Conservation (phyloP, 2,329 filamentous ascomycete genomes). For the Lithohypha guttulata region DNA sequence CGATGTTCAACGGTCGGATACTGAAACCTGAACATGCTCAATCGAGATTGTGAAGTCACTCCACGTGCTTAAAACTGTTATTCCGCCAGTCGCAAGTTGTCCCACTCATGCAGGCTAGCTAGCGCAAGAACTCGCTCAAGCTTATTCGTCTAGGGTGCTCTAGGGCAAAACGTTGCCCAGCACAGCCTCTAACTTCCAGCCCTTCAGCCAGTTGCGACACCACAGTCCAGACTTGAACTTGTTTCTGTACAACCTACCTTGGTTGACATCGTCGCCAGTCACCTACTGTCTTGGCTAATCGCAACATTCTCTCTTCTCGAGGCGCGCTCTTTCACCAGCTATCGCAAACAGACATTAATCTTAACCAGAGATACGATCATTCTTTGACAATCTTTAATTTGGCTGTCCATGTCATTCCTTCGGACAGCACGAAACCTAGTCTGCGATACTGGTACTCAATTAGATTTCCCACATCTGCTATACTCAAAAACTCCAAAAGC, state of each 20-base stretch:
- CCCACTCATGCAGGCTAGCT: no score
- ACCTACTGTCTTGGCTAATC: neutral
- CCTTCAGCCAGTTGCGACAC: neutral
- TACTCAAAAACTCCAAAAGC: neutral
- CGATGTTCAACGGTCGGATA: no score
- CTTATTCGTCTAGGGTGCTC: neutral
- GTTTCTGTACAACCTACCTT: neutral
- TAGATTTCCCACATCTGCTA: neutral
- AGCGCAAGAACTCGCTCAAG: no score
- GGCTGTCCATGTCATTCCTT: neutral
- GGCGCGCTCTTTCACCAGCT: neutral
- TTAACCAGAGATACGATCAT: neutral
- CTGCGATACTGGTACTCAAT: neutral
- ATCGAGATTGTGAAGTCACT: no score
- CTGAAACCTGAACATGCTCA: no score
- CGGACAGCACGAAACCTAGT: neutral
- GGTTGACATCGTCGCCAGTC: neutral
- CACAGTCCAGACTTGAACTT: neutral
- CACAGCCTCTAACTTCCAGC: conserved; percentile 1
- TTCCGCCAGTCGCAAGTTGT: no score
- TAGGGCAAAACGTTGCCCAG: conserved; percentile 1
- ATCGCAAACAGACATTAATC: neutral
- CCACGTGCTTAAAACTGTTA: no score
- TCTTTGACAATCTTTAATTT: neutral
- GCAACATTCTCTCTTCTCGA: neutral